Evolutionary conservation across 352 stramenopile genomes (phyloP).

Genomic region (Stramenopiles sp.): DNA sequence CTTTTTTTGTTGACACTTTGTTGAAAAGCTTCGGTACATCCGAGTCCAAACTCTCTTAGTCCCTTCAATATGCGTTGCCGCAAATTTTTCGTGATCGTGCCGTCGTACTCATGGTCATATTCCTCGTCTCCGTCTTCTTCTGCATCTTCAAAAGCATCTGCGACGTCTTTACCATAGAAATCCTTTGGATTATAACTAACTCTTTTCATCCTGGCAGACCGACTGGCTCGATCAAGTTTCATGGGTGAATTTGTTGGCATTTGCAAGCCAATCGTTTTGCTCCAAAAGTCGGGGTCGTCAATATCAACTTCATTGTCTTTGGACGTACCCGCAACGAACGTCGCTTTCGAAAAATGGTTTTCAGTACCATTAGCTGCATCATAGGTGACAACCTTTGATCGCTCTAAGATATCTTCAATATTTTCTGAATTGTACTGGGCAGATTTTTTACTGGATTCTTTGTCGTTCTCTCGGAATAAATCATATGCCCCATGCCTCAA

Average conservation of each 20-base stretch:
- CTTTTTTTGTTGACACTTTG: neutral
- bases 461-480: constrained; percentile 71
- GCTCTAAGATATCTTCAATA: constrained; percentile 90
- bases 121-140: neutral
- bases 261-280: constrained; percentile 81
- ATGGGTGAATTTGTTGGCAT: constrained; percentile 28
- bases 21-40: neutral
- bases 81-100: neutral
- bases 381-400: constrained; percentile 29
- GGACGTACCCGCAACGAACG: constrained; percentile 62
- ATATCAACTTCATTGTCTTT: constrained; percentile 82
- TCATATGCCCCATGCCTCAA: constrained; percentile 78
- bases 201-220: neutral
- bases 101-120: neutral
- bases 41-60: neutral
- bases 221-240: neutral
- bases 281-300: constrained; percentile 97
- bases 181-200: neutral
- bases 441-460: constrained; percentile 60
- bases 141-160: neutral
- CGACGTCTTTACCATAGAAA: neutral
- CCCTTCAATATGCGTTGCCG: neutral
- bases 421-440: constrained; percentile 80
- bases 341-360: constrained; percentile 73
- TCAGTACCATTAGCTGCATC: constrained; percentile 41